Conservation (phyloP, 2,329 filamentous ascomycete species). For the Myriosclerotinia duriaeana region DNA sequence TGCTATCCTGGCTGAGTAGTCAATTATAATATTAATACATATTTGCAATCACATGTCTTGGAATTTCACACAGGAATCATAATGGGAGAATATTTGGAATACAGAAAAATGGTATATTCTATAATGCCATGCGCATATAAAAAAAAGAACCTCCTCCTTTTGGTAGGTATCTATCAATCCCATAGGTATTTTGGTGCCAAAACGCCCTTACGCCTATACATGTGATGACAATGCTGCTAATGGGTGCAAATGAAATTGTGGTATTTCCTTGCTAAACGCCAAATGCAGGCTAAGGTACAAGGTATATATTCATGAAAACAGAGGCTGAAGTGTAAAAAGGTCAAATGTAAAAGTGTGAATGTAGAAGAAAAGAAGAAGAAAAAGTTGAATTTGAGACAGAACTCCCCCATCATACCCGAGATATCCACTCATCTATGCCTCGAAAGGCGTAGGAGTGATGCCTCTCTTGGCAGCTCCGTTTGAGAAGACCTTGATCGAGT, state of each 20-base stretch:
- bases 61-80: neutral
- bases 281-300: conserved; percentile 14
- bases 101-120: neutral
- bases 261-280: conserved; percentile 21
- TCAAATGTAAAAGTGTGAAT: neutral
- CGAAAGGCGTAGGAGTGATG: neutral
- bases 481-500: conserved; percentile 44
- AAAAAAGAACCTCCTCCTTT: neutral
- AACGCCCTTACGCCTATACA: conserved; percentile 5
- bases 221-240: neutral
- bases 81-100: neutral
- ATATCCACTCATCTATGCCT: conserved; percentile 5
- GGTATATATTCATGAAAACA: conserved; percentile 12
- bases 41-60: neutral
- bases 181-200: neutral
- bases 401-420: neutral
- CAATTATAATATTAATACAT: neutral
- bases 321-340: neutral
- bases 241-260: conserved; percentile 19
- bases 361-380: neutral
- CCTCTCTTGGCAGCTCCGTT: conserved; percentile 25
- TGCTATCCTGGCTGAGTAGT: neutral
- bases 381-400: neutral
- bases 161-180: neutral
- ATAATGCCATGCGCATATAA: neutral